Base-by-base conservation (phyloP, 169 alveolate species). In the Eimeria brunetti region DNA sequence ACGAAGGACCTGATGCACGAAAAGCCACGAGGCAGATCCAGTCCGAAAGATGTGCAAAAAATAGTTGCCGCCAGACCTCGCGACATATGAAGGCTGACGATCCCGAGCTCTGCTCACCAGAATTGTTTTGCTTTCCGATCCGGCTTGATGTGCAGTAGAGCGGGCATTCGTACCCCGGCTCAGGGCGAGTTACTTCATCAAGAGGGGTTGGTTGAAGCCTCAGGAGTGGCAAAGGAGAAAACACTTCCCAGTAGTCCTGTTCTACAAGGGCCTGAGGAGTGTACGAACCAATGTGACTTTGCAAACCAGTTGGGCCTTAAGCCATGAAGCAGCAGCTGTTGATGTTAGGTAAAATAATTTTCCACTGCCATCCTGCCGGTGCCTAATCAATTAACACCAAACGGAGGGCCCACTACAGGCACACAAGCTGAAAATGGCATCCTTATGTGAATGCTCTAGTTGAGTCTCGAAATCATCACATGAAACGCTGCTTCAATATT, bases 131-230 rank as follows among this genome's bases (percentile, higher is more conserved):
- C 46, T 60, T 38, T 36, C 92, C 92, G 76, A 49, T 44, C 38
- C 92, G 56, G 44, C 80, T 85, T 62, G 92, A 85, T 38, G 81
- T 85, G 80, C 92, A 60, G 80, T 85, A 85, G 46, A 85, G 92
- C n/a, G 92, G 92, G 92, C 92, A 85, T 38, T 62, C 80, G 80
- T 85, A 85, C 36, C 62, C 56, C 14, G 30, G 58, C 5, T 33
- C 64, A 30, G 92, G 92, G 81, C 81, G 92, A 56, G 56, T 38
- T 44, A 85, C 49, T 36, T 33, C 81, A 38, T 30, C 58, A 41
- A 85, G 81, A 38, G 76, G 80, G 24, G 60, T 46, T 62, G 92
- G 92, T 60, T 85, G 81, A 85, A 85, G 80, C 4, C 92, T 60
- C 69, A 85, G n/a, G 41, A 60, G 92, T 49, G 92, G 92, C 67